These are phyloP conservation scores for Mycogone perniciosa DNA, from an alignment of 2,329 filamentous ascomycete genomes.

Conservation along the genomic window DNA sequence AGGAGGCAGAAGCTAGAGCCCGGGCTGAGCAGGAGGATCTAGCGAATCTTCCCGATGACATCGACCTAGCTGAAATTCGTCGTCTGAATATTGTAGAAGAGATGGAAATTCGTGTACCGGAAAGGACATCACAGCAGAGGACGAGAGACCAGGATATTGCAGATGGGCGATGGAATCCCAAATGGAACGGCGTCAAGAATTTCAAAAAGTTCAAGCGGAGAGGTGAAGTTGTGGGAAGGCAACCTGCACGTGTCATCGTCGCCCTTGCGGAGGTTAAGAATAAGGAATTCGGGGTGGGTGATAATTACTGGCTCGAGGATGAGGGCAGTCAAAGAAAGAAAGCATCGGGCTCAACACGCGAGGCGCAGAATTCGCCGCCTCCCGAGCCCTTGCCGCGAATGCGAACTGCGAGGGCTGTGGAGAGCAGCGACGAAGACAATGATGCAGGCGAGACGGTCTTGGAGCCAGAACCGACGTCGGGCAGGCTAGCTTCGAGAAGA, in stretches of 20 bases:
- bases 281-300: constrained; percentile 67
- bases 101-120: constrained; percentile 54
- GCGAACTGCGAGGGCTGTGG: constrained; percentile 22
- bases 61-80: constrained; percentile 67
- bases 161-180: constrained; percentile 68
- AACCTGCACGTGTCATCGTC: constrained; percentile 54
- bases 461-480: not conserved
- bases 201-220: constrained; percentile 80
- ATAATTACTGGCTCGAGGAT: constrained; percentile 68
- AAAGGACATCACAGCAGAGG: constrained; percentile 17
- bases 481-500: constrained; percentile 1
- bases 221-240: constrained; percentile 41
- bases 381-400: constrained; percentile 14
- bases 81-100: constrained; percentile 71
- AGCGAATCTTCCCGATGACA: constrained; percentile 50
- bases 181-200: constrained; percentile 92
- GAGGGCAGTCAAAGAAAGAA: constrained; percentile 29
- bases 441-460: constrained; percentile 11
- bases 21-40: constrained; percentile 48
- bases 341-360: constrained; percentile 17
- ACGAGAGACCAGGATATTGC: constrained; percentile 44
- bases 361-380: constrained; percentile 2
- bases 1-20: constrained; percentile 60
- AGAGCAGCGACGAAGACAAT: constrained; percentile 31
- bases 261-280: constrained; percentile 62